Base-by-base conservation (phyloP, 2,329 filamentous ascomycete genomes). In the Penicillium glabrum region DNA sequence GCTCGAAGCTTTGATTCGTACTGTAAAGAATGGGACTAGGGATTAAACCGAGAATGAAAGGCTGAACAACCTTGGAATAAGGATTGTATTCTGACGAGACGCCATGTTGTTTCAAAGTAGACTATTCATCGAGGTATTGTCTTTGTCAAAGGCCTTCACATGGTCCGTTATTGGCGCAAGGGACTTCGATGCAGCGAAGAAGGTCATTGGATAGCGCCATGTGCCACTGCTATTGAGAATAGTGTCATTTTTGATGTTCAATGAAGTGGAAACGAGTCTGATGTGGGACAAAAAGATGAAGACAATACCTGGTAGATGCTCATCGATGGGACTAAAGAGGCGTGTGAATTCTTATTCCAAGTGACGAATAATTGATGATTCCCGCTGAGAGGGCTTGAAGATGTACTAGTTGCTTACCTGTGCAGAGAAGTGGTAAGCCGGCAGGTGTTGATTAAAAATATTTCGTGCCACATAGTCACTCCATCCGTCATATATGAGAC, bases 381-480 rank as follows among this genome's bases (percentile, higher is more conserved):
- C 24, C 24, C 6, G 6, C 24, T 7, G 24, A 7, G 24, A 7
- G 24, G 6, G 24, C 16, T 33, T 57, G 19, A 51, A 47, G 37
- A 57, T 56, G 10, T 49, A 19, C 19, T 19, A 48, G 13, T 43
- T 49, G 44, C 44, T 49, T 9, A 54, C 53, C 8, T 56, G 53
- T n/a, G 51, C 56, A 23, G 48, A 51, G 45, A 59, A 62, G 9
- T 53, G 50, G 45, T 56, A 43, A 13, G 61, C 52, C 23, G 39
- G 29, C 24, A 62, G 53, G 21, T 59, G 56, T 7, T 61, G 47
- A 24, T 52, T 39, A 2, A 61, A 26, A 13, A 5, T 9, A 6
- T 51, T 26, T 23, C 53, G 53, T 11, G 61, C 33, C 13, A 54
- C n/a, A 6, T 51, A 41, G 7, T 39, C 14, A 26, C 35, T 52